Evolutionary conservation across 129 eudicot species (phyloP).

Genomic region (Artemisia argyi): DNA sequence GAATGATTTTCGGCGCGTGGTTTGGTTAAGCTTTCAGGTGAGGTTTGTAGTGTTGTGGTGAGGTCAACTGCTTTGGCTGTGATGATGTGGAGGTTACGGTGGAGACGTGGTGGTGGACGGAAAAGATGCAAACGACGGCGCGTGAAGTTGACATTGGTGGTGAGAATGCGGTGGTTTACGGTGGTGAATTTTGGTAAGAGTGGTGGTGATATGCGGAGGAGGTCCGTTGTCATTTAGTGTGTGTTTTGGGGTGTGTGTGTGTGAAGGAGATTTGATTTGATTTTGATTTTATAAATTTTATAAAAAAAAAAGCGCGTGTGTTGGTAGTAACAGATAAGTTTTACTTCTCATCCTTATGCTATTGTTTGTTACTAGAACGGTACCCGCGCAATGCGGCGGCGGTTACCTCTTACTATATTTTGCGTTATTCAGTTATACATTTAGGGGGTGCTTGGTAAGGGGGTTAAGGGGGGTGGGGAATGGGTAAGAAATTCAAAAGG

Average conservation of each 20-base stretch:
- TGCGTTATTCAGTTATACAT: too few relatives aligned
- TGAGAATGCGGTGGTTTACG: slow-evolving; percentile 26
- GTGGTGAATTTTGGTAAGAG: slow-evolving; percentile 38
- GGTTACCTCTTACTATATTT: too few relatives aligned
- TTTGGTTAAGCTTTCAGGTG: slow-evolving; percentile 7
- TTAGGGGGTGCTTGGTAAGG: too few relatives aligned
- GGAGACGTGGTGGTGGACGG: slow-evolving; percentile 39
- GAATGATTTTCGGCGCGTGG: slow-evolving; percentile 29
- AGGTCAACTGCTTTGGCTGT: slow-evolving; percentile 55
- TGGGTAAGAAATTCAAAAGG: too few relatives aligned
- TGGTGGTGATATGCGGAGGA: slow-evolving; percentile 61
- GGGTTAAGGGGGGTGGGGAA: too few relatives aligned
- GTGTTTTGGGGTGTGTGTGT: slow-evolving; percentile 11
- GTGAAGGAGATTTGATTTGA: slow-evolving; percentile 10
- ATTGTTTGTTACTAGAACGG: too few relatives aligned
- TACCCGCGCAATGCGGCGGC: too few relatives aligned
- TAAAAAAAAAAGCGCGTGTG: too few relatives aligned
- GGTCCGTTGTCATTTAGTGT: slow-evolving; percentile 43
- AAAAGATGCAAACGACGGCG: slow-evolving; percentile 28
- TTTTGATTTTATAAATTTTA: slow-evolving; percentile 11
- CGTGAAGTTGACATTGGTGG: slow-evolving; percentile 28
- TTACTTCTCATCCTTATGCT: too few relatives aligned
- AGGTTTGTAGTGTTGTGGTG: slow-evolving; percentile 21
- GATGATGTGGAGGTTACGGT: slow-evolving; percentile 35
- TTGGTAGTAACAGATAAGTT: too few relatives aligned